Conservation (phyloP, 2,329 filamentous ascomycete species). For the Hawksworthiomyces lignivorus region DNA sequence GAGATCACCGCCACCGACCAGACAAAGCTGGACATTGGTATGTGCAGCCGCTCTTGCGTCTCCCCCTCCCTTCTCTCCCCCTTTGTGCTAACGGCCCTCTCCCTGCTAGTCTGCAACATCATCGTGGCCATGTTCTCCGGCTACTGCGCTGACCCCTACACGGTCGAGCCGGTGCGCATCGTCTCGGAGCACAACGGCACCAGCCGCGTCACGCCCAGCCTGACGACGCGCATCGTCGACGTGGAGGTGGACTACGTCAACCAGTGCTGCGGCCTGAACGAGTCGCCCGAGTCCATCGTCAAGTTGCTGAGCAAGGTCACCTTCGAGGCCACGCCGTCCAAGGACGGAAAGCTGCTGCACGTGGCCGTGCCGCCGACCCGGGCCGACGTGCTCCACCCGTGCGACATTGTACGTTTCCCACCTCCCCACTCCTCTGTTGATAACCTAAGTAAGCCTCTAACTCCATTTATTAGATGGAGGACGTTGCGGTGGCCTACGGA, state of each 20-base stretch:
- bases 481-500: constrained; percentile 91
- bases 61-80: constrained; percentile 30
- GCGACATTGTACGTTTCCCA: constrained; percentile 65
- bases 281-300: constrained; percentile 68
- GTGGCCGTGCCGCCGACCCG: constrained; percentile 81
- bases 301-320: constrained; percentile 83
- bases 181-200: constrained; percentile 85
- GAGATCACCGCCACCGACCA: constrained; percentile 90
- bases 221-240: constrained; percentile 67
- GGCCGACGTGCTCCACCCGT: constrained; percentile 91
- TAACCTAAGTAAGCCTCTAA: not conserved
- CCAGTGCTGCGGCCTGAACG: constrained; percentile 74
- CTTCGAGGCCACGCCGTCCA: constrained; percentile 69
- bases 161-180: constrained; percentile 88
- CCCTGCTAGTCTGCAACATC: constrained; percentile 51
- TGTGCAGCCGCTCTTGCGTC: constrained; percentile 32
- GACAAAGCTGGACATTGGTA: constrained; percentile 84
- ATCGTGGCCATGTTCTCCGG: constrained; percentile 95
- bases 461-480: constrained; percentile 61
- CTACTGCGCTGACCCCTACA: constrained; percentile 83
- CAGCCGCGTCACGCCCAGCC: constrained; percentile 71
- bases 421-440: not conserved
- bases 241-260: constrained; percentile 93
- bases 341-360: constrained; percentile 62
- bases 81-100: not conserved